Percentiles rank a stretch among this genome's conserved stretches.
Conservation (phyloP, 208 protist species). For the Trypanosoma cruzi region DNA sequence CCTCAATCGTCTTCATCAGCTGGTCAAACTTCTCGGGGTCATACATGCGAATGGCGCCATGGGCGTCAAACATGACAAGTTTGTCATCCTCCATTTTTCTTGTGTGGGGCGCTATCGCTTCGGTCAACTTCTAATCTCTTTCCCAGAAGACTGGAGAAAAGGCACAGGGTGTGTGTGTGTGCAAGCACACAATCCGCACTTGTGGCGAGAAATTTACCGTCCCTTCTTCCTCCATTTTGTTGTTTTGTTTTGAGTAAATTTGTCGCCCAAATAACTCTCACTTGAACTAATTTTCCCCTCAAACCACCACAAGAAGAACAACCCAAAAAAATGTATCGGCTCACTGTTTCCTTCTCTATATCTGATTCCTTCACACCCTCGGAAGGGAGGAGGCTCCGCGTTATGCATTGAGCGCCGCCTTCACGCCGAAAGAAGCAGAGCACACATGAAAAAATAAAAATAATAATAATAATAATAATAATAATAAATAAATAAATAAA, state of each 20-base stretch:
- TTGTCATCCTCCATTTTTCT: slow-evolving; percentile 83
- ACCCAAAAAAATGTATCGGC: slow-evolving; percentile 3
- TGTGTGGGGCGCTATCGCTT: background rate
- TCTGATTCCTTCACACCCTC: background rate
- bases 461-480: slow-evolving; percentile 7
- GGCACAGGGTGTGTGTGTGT: background rate
- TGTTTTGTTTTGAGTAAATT: no score
- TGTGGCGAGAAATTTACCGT: background rate
- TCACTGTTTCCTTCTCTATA: background rate
- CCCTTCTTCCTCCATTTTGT: no score
- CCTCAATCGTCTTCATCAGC: slow-evolving; percentile 72
- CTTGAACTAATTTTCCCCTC: background rate
- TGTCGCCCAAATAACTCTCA: no score
- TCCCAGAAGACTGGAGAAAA: background rate
- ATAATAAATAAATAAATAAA: slow-evolving; percentile 16
- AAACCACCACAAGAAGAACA: slow-evolving; percentile 8
- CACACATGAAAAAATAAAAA: background rate
- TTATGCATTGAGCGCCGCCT: background rate
- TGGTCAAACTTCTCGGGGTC: slow-evolving; percentile 91
- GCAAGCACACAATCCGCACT: background rate
- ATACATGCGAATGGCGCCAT: slow-evolving; percentile 90
- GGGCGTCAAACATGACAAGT: slow-evolving; percentile 90
- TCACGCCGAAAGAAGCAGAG: background rate
- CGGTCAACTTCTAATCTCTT: background rate
- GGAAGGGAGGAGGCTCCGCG: background rate